Evolutionary conservation across 495 filamentous ascomycete genomes (phyloP), one percentile per base, ranked within the genome.

Genomic region (Achaetomiella virescens): DNA sequence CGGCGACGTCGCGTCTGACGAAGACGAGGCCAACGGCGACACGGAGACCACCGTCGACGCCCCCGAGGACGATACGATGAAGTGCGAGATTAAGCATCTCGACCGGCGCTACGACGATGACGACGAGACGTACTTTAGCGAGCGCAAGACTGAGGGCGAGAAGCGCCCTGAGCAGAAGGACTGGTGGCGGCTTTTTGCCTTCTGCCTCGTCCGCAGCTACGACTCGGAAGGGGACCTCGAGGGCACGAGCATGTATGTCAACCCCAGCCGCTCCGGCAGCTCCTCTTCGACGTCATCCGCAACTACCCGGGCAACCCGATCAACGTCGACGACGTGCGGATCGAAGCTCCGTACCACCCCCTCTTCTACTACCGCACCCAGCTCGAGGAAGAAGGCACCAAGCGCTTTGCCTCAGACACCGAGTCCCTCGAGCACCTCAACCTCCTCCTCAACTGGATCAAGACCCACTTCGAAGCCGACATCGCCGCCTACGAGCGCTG

Each of bases 41-140:
- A 17, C 7, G 49, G 51, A 49, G 14, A 38, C 24, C 49, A 44
- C 37, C 33, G 27, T 46, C 25, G 40, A 38, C 2, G 45, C 36
- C 17, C 42, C 63, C 3, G 48, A 45, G 20, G 63, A 70, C 35
- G 52, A 66, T 42, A 54, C 61, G 37, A 67, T 73, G 64, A 69
- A 68, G 40, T 71, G 66, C 52, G 69, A 71, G 56, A 62, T 73
- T 22, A 71, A 73, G 58, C 64, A 71, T n/a, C 64, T 72, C 44
- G 66, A 71, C 41, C 40, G 61, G n/a, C 47, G 20, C 3, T 69
- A 60, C 45, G 61, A 69, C 37, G 61, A 63, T 8, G 55, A 57
- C 17, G 64, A 71, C 43, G 62, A 67, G 50, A 35, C 45, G 2
- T 71, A 67, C 50, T 66, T 64, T 31, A 36, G 7, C 25, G 66